Evolutionary conservation across 805 yeast genomes (phyloP).

Genomic region (Saccharomycopsis babjevae): DNA sequence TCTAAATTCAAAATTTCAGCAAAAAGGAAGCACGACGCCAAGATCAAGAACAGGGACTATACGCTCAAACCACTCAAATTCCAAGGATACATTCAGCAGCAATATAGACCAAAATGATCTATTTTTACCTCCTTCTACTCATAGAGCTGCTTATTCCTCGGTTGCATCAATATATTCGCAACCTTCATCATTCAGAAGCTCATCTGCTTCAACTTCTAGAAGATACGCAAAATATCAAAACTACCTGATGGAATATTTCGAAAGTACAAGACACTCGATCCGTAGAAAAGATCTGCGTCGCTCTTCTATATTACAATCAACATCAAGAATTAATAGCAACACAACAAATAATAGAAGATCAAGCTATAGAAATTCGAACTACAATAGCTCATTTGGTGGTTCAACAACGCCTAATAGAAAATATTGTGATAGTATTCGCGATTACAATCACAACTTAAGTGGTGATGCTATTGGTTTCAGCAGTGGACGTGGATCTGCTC

Average conservation of each 20-base stretch:
- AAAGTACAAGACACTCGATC: not conserved
- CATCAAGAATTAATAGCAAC: not conserved
- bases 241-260: not conserved
- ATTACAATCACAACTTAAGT: not conserved
- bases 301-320: not conserved
- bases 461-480: not conserved
- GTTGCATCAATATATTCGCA: not conserved
- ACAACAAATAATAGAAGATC: not conserved
- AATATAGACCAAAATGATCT: not conserved
- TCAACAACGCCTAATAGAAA: not conserved
- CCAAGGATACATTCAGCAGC: not conserved
- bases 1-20: not conserved
- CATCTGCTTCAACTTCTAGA: not conserved
- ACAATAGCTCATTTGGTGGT: not conserved
- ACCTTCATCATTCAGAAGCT: not conserved
- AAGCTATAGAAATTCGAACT: not conserved
- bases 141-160: not conserved
- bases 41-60: not conserved
- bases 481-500: not conserved
- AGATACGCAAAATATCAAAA: not conserved
- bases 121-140: not conserved
- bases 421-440: not conserved
- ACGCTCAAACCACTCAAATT: not conserved
- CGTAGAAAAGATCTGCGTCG: not conserved
- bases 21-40: not conserved